Evolutionary conservation across 768 basidiomycete genomes (phyloP), one percentile per base, ranked within the genome.

Genomic region (Boletellus ananiceps): DNA sequence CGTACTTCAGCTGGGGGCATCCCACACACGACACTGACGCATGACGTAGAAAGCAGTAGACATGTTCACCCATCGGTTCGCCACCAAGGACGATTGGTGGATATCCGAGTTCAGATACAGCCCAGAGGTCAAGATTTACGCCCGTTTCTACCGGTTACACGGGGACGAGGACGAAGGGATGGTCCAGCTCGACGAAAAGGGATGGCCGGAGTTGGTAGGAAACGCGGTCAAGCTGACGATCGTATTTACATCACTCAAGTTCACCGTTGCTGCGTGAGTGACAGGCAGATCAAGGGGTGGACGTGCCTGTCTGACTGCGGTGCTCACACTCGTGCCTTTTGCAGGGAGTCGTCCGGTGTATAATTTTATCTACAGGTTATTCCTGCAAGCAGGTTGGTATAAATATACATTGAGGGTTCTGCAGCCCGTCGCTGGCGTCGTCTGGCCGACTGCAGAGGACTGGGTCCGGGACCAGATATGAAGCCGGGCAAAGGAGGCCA

Each of bases 21-120:
- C 16, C 38, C n/a, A 37, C 16, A 42, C 36, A 49, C 32, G 18
- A 23, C 43, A 33, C 49, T 61, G 45, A 66, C 35, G 13, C 29
- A 8, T 16, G 18, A 32, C 35, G 32, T 48, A 67, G 65, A 67
- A 65, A 63, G 65, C 49, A 25, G 55, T 56, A 33, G 65, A 67
- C 18, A 15, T 68, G 21, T 67, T 67, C 48, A 61, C 67, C 4
- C 68, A 66, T 31, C 68, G 65, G 19, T 67, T 67, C 33, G 65
- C 65, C 18, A 67, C 67, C 42, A 67, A 67, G 37, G 65, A 67
- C 40, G 65, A 67, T 19, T 67, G 65, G 65, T 67, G 67, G 67
- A 60, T 67, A 65, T 69, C 65, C 33, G 65, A 67, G 40, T 63
- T 47, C 46, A 58, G 49, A 51, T 67, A 67, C 23, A 67, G 68